Evolutionary conservation across 805 yeast species (phyloP).

Genomic region (Monosporozyma yasuniensis): DNA sequence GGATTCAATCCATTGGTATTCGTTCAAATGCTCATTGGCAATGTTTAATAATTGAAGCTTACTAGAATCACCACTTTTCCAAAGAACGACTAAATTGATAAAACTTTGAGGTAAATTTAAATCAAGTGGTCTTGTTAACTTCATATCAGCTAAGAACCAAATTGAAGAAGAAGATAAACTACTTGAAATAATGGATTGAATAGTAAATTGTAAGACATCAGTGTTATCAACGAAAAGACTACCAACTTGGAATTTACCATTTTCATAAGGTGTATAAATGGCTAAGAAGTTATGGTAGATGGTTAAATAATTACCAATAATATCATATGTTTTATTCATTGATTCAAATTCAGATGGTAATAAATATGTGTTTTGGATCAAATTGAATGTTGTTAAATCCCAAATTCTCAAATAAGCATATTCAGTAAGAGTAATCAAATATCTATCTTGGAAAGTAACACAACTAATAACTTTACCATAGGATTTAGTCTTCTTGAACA

Average conservation of each 20-base stretch:
- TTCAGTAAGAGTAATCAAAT: conserved; percentile 22
- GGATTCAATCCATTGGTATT: conserved; percentile 23
- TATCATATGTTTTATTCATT: conserved; percentile 14
- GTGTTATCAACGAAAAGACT: conserved; percentile 14
- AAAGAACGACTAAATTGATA: conserved; percentile 37
- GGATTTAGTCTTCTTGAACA: conserved; percentile 14
- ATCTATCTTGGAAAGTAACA: conserved; percentile 12
- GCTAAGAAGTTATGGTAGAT: conserved; percentile 27
- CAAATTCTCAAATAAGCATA: conserved; percentile 24
- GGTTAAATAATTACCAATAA: conserved; percentile 32
- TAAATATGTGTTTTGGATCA: conserved; percentile 17
- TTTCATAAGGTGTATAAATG: conserved; percentile 36
- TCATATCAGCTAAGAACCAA: conserved; percentile 28
- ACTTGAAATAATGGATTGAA: conserved; percentile 13
- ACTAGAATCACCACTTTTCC: conserved; percentile 58
- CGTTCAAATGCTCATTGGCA: conserved; percentile 17
- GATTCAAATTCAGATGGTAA: conserved; percentile 10
- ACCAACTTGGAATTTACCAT: conserved; percentile 38
- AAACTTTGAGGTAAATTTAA: conserved; percentile 13
- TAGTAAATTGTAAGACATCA: conserved; percentile 9
- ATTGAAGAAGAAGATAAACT: conserved; percentile 24
- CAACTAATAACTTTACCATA: conserved; percentile 19
- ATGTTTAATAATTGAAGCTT: conserved; percentile 33
- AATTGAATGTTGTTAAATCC: conserved; percentile 16
- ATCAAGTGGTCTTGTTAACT: conserved; percentile 18